Evolutionary conservation across 1,284 basidiomycete genomes (phyloP), one percentile per base, ranked within the genome.

Genomic region (Abortiporus biennis): DNA sequence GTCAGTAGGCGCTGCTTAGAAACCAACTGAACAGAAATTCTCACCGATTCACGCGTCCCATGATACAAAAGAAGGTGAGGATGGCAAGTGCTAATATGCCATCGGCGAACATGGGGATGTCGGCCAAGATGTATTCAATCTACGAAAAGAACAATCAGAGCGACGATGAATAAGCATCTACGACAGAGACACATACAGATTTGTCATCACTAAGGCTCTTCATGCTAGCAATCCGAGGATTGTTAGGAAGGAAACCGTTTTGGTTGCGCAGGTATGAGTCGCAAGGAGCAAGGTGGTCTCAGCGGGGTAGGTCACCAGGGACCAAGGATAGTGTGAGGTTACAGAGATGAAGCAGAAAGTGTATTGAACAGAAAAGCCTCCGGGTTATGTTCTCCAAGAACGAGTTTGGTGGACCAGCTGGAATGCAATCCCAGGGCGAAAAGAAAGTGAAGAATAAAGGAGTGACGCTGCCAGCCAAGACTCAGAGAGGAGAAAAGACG

Each of bases 51-150:
- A 78, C 56, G 44, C 75, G 77, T 50, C 69, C 75, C 62, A 78
- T 65, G 23, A 74, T 55, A 33, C 84, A 58, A 56, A 84, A 69
- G 57, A 84, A 78, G 9, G 71, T 71, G 40, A 80, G 73, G 23
- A 77, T 65, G n/a, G 73, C 80, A 45, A 87, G 75, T 27, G 72
- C 73, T 52, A 85, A 63, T 16, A 85, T 63, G 32, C 85, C 85
- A 42, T 80, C 69, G 44, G 74, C 74, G 51, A 84, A 73, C 47
- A 82, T 66, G 27, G 85, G 85, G 40, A 87, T 76, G 47, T 84
- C 80, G 13, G 74, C 67, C 32, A 87, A 64, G 37, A 87, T 56
- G 47, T 66, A 61, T 48, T 78, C 72, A 32, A 83, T 61, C 83
- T 85, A 44, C 16, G 20, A 21, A 32, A 32, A 5, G 19, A 4